Conservation (phyloP, 2,329 filamentous ascomycete genomes). For the Fonsecaea multimorphosa region DNA sequence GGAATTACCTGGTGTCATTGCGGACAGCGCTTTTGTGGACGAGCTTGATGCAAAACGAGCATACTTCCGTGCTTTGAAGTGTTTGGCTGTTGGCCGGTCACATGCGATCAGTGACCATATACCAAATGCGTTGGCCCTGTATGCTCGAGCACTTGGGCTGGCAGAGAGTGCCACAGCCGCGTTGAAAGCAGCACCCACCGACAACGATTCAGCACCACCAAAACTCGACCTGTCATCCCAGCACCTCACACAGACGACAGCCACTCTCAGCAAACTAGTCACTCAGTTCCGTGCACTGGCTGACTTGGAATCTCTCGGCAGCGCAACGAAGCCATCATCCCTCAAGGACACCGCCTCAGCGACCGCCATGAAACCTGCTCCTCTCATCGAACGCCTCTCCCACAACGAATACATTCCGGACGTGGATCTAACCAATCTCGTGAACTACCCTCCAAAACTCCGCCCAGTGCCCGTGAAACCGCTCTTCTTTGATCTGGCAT, state of each 20-base stretch:
- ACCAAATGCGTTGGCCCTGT: constrained; percentile 83
- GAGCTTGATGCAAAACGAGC: constrained; percentile 78
- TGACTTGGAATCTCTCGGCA: constrained; percentile 67
- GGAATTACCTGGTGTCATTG: constrained; percentile 86
- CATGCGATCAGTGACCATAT: constrained; percentile 75
- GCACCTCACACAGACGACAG: constrained; percentile 65
- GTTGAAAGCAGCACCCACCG: constrained; percentile 49
- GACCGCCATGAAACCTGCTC: constrained; percentile 51
- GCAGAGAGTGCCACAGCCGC: constrained; percentile 59
- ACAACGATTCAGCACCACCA: constrained; percentile 56
- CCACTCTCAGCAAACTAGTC: constrained; percentile 72
- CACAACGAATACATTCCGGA: constrained; percentile 71
- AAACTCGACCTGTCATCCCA: constrained; percentile 70
- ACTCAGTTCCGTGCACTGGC: constrained; percentile 85
- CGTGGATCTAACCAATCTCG: constrained; percentile 78
- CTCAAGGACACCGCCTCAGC: constrained; percentile 7
- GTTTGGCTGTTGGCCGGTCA: constrained; percentile 82
- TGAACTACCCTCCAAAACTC: constrained; percentile 84
- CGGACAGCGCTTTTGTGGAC: constrained; percentile 75
- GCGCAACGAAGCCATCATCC: constrained; percentile 43
- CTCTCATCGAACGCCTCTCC: constrained; percentile 75
- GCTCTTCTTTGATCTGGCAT: constrained; percentile 93
- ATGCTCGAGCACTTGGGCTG: constrained; percentile 72
- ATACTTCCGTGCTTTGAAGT: constrained; percentile 92
- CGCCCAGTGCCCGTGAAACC: constrained; percentile 89